Conservation (phyloP, 2,329 filamentous ascomycete species). For the Cercospora canescens region DNA sequence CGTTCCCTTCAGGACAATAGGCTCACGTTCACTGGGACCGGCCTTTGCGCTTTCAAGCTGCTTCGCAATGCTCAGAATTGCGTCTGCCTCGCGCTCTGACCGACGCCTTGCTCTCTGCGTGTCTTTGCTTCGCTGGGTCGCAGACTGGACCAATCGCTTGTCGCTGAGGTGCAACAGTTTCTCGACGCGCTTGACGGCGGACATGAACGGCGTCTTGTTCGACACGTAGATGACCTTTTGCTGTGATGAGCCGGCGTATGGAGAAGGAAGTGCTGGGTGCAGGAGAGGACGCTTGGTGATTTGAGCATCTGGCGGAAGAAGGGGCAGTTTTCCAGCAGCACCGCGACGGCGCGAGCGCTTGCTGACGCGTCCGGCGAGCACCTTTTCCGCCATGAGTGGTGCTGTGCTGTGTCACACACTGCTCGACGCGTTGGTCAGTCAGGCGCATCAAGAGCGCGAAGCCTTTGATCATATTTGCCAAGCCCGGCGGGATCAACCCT, state of each 20-base stretch:
- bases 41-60: slow-evolving; percentile 34
- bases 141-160: slow-evolving; percentile 50
- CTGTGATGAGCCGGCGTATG: slow-evolving; percentile 49
- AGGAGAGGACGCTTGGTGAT: slow-evolving; percentile 59
- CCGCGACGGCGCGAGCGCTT: background rate
- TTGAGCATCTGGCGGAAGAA: slow-evolving; percentile 25
- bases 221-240: slow-evolving; percentile 68
- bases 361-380: slow-evolving; percentile 1
- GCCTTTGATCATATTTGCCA: background rate
- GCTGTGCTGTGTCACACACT: background rate
- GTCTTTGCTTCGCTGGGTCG: slow-evolving; percentile 35
- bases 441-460: background rate
- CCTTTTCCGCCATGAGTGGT: background rate
- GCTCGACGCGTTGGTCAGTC: background rate
- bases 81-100: slow-evolving; percentile 22
- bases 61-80: slow-evolving; percentile 40
- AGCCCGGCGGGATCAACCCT: background rate
- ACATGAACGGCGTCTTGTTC: slow-evolving; percentile 65
- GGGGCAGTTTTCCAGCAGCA: background rate
- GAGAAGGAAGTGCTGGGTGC: slow-evolving; percentile 56
- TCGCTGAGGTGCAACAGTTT: slow-evolving; percentile 61
- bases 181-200: slow-evolving; percentile 64
- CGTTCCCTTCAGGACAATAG: slow-evolving; percentile 63
- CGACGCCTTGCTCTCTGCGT: slow-evolving; percentile 21
- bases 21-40: slow-evolving; percentile 37